Conservation (phyloP, 768 basidiomycete genomes). For the Termitomyces sp. region DNA sequence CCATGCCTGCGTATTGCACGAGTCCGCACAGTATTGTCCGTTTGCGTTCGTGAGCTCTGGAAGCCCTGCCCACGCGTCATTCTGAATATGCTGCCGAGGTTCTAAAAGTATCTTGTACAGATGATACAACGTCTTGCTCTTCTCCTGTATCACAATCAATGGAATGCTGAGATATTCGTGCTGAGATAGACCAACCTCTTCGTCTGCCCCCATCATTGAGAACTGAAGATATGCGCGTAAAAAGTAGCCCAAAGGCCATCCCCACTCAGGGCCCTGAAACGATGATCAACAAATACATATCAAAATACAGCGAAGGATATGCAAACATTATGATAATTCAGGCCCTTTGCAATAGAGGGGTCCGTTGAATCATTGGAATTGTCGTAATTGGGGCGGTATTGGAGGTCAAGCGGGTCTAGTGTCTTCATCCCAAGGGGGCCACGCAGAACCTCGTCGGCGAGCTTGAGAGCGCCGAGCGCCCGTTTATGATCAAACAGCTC, state of each 20-base stretch:
- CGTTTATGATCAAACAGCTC: slow-evolving; percentile 83
- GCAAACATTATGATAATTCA: slow-evolving; percentile 88
- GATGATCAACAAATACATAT: slow-evolving; percentile 10
- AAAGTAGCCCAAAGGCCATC: slow-evolving; percentile 95
- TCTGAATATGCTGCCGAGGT: slow-evolving; percentile 68
- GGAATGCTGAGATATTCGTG: neutral
- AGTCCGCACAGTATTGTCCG: slow-evolving; percentile 79
- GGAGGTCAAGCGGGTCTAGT: slow-evolving; percentile 78
- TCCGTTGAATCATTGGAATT: slow-evolving; percentile 92
- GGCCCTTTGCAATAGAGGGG: slow-evolving; percentile 79
- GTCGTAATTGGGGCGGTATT: slow-evolving; percentile 90
- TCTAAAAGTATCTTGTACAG: slow-evolving; percentile 69
- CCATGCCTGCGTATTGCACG: slow-evolving; percentile 96
- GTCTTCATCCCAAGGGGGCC: slow-evolving; percentile 96
- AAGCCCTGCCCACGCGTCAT: slow-evolving; percentile 87
- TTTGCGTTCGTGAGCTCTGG: slow-evolving; percentile 90
- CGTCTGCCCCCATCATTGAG: slow-evolving; percentile 61
- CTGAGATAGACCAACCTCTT: slow-evolving; percentile 44
- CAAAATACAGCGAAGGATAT: neutral
- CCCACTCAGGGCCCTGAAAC: slow-evolving; percentile 85
- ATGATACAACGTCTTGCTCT: slow-evolving; percentile 68
- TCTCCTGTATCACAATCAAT: slow-evolving; percentile 42
- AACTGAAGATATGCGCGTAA: slow-evolving; percentile 90
- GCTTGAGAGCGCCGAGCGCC: slow-evolving; percentile 71
- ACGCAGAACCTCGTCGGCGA: slow-evolving; percentile 80